Evolutionary conservation across 2,329 filamentous ascomycete genomes (phyloP).

Genomic region (Zymoseptoria crescenta): DNA sequence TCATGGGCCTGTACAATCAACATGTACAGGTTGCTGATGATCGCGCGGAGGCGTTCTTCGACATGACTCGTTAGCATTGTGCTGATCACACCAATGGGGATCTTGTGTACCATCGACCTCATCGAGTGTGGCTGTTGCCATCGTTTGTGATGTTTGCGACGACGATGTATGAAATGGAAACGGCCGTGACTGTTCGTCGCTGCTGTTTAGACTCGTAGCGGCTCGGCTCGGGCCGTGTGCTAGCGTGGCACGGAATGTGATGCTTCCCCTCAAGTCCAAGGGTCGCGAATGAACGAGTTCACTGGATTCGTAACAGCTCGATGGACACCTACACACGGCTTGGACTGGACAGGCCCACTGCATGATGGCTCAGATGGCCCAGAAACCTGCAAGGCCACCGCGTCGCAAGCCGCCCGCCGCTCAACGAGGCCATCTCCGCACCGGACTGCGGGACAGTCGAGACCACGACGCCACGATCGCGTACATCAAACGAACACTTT

Average conservation of each 20-base stretch:
- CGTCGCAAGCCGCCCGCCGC: background rate
- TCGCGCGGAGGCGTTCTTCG: slow-evolving; percentile 49
- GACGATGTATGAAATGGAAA: background rate
- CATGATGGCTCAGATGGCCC: background rate
- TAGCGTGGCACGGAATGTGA: background rate
- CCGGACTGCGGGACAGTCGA: background rate
- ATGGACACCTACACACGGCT: background rate
- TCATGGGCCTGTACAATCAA: slow-evolving; percentile 52
- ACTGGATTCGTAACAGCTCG: background rate
- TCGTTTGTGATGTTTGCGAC: slow-evolving; percentile 3
- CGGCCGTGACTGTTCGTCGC: background rate
- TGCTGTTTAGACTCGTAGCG: background rate
- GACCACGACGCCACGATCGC: slow-evolving; percentile 69
- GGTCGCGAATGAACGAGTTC: background rate
- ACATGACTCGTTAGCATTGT: slow-evolving; percentile 6
- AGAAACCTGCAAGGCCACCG: background rate
- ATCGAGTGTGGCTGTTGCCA: slow-evolving; percentile 25
- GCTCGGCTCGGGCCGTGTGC: background rate
- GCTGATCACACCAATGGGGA: background rate
- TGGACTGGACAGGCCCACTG: background rate
- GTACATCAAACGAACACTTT: slow-evolving; percentile 45
- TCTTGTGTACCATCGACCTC: slow-evolving; percentile 25
- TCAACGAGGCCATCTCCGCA: background rate
- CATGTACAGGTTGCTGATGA: slow-evolving; percentile 56
- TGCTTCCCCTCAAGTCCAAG: background rate